Evolutionary conservation across 345 rosid species (phyloP).

Genomic region (Salix purpurea): DNA sequence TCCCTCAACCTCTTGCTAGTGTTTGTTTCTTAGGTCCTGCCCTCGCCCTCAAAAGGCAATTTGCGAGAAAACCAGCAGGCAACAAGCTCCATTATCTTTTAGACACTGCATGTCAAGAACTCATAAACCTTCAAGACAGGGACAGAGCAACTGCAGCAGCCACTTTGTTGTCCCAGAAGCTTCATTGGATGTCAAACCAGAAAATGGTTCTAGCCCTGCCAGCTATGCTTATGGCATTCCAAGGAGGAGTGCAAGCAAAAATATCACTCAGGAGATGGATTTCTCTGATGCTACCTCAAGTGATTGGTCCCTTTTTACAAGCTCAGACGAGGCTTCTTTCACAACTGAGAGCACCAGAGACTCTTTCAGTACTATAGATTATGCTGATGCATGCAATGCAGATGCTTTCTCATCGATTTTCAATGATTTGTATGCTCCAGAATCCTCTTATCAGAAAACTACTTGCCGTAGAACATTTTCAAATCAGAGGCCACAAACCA

Average conservation of each 20-base stretch:
- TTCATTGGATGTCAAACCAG: conserved; percentile 21
- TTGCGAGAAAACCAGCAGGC: conserved; percentile 29
- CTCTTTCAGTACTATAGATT: conserved; percentile 71
- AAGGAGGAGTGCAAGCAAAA: conserved; percentile 12
- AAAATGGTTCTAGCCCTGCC: background rate
- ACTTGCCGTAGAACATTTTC: conserved; percentile 57
- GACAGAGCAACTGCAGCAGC: conserved; percentile 37
- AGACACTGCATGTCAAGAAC: conserved; percentile 28
- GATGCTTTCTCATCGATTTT: conserved; percentile 49
- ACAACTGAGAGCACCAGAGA: conserved; percentile 87
- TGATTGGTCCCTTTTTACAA: conserved; percentile 81
- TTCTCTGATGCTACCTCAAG: conserved; percentile 70
- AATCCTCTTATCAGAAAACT: conserved; percentile 39
- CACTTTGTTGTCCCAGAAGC: conserved; percentile 20
- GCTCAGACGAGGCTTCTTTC: conserved; percentile 87
- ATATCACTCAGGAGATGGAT: conserved; percentile 24
- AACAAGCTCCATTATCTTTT: conserved; percentile 26
- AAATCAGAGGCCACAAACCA: conserved; percentile 42
- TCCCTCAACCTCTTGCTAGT: conserved; percentile 1
- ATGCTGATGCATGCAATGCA: conserved; percentile 48
- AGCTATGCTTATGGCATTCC: background rate
- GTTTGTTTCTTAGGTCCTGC: conserved; percentile 41
- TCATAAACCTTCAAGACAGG: conserved; percentile 36
- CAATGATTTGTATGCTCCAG: conserved; percentile 37
- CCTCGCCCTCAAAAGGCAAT: conserved; percentile 55